Percentiles rank a stretch among this genome's conserved stretches.
phyloP scores from a whole-genome alignment of 352 stramenopile genomes.

The Pythium utonaiense region DNA sequence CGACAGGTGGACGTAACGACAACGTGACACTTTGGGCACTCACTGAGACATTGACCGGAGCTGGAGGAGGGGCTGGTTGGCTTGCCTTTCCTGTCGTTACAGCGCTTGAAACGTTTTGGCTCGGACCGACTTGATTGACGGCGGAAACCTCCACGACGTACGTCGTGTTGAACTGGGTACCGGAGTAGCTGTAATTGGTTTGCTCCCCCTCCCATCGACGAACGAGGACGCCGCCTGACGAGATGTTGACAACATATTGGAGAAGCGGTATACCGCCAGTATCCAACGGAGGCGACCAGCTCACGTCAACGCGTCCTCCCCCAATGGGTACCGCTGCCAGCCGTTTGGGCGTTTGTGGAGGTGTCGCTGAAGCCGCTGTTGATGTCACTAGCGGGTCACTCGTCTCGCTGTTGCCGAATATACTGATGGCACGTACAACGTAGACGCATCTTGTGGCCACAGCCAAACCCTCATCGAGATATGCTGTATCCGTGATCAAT shows the following conservation, averaged over 20 bases:
- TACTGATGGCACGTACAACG: slow-evolving; percentile 37
- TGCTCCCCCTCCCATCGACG: not conserved
- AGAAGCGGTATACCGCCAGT: slow-evolving; percentile 36
- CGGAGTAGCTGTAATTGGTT: slow-evolving; percentile 16
- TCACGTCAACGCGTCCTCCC: slow-evolving; percentile 30
- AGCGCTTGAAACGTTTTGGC: not conserved
- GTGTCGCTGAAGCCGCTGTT: slow-evolving; percentile 30
- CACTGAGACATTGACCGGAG: slow-evolving; percentile 23
- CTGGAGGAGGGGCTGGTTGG: slow-evolving; percentile 20
- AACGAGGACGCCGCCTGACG: not conserved
- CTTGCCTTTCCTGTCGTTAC: slow-evolving; percentile 31
- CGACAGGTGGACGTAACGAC: slow-evolving; percentile 30
- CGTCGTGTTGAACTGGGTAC: slow-evolving; percentile 18
- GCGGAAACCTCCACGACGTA: slow-evolving; percentile 32
- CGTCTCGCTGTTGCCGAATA: slow-evolving; percentile 23
- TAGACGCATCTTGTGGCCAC: slow-evolving; percentile 38
- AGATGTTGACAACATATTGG: slow-evolving; percentile 22
- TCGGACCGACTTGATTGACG: slow-evolving; percentile 28
- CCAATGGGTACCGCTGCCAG: slow-evolving; percentile 8
- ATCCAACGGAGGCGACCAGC: slow-evolving; percentile 33
- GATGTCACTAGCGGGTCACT: slow-evolving; percentile 28
- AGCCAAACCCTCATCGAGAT: slow-evolving; percentile 29
- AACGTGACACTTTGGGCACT: slow-evolving; percentile 34
- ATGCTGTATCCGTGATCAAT: slow-evolving; percentile 5
- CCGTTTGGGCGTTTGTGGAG: slow-evolving; percentile 5